phyloP scores from a whole-genome alignment of 1,139 yeast genomes.

The Saccharomyces uvarum region DNA sequence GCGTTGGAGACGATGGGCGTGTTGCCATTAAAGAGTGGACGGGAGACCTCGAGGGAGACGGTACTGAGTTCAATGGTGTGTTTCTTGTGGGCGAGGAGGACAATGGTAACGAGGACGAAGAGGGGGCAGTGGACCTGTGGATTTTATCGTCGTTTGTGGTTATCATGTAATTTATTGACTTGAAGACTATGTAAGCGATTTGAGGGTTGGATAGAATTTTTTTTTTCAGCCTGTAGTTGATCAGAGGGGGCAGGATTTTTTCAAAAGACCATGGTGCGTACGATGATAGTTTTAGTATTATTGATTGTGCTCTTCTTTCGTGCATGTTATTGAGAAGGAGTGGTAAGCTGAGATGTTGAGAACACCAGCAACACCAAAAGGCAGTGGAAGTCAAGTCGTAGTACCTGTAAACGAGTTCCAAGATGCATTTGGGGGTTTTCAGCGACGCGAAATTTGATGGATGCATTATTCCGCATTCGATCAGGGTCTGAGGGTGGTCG shows the following conservation, averaged over 20 bases:
- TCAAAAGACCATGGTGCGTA: constrained; percentile 14
- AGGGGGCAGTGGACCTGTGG: constrained; percentile 5
- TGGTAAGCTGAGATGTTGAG: constrained; percentile 11
- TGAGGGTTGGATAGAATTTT: constrained; percentile 10
- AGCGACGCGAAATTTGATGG: constrained; percentile 10
- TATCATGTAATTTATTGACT: constrained; percentile 18
- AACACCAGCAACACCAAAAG: constrained; percentile 29
- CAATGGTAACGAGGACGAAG: constrained; percentile 11
- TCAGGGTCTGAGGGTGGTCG: constrained; percentile 12
- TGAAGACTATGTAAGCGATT: constrained; percentile 20
- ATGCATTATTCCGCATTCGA: constrained; percentile 25
- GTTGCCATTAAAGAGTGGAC: neutral
- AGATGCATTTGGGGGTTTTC: constrained; percentile 12
- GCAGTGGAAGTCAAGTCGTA: constrained; percentile 17
- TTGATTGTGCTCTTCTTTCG: constrained; percentile 21
- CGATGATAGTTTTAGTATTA: constrained; percentile 21
- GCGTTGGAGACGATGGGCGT: neutral
- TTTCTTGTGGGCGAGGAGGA: constrained; percentile 8
- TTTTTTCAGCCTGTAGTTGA: constrained; percentile 5
- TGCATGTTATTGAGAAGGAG: constrained; percentile 13
- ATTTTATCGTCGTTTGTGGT: neutral
- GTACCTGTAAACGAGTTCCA: constrained; percentile 18
- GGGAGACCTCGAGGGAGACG: neutral
- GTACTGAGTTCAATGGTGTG: constrained; percentile 7
- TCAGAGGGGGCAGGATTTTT: constrained; percentile 8